Evolutionary conservation across 805 yeast genomes (phyloP), one percentile per base, ranked within the genome.

Genomic region (Ogataea ganodermae): DNA sequence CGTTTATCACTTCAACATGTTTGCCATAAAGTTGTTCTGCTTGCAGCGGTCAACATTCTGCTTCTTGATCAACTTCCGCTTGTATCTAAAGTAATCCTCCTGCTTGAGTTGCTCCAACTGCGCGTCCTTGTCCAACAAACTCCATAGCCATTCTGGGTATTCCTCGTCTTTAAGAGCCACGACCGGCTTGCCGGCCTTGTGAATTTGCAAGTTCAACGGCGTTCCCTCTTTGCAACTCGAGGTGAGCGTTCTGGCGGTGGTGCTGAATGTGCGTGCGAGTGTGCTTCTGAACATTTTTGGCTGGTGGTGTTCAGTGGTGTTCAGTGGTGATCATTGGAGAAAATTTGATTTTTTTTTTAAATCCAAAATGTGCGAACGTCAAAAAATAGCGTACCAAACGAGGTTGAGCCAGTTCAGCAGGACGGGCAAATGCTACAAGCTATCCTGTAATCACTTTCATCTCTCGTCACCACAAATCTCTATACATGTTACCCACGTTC

Each of bases 81-180:
- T 87, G 55, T 75, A 75, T 70, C 77, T 78, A 42, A 83, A 74
- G 33, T 89, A 88, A 47, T 80, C 80, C 20, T 72, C 73, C 8
- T 60, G 43, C 42, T 78, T 82, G 31, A 85, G 72, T 55, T 77
- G 72, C 22, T 72, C 77, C 47, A 75, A 72, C 60, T 80, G 83
- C n/a, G 78, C 78, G 31, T 78, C 78, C 43, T 78, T 72, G 65
- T 91, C 96, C 26, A 90, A 76, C 40, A 88, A 73, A 4, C 77
- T 80, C 98, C 98, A 94, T 44, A 92, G 75, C 99, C 99, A 92
- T 37, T 78, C 87, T 4, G 99, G 99, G 63, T 92, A 92, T 59
- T 91, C 96, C 31, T 73, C 73, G 64, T 94, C 98, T 51, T 85
- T 89, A 45, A 86, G 67, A 1, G 98, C 98, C 4, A 89, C 82